phyloP scores from a whole-genome alignment of 306 rosid species.

The Begonia fuchsioides region DNA sequence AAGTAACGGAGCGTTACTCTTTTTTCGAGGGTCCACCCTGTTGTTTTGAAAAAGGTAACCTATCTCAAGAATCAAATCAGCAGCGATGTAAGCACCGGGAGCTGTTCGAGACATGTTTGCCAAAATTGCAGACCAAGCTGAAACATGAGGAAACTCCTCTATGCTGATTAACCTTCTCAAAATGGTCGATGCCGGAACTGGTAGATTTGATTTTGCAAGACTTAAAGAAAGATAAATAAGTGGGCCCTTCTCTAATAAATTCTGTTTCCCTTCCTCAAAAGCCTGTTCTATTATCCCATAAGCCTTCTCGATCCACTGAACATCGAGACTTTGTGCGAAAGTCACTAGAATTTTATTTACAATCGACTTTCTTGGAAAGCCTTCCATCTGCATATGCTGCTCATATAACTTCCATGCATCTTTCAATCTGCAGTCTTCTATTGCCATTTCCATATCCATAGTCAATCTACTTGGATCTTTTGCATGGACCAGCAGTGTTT shows the following conservation, averaged over 20 bases:
- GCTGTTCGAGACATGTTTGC: constrained; percentile 62
- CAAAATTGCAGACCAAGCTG: constrained; percentile 73
- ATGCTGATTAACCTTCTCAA: constrained; percentile 54
- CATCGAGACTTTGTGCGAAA: constrained; percentile 45
- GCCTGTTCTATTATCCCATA: constrained; percentile 56
- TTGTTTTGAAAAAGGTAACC: constrained; percentile 71
- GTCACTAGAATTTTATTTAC: constrained; percentile 36
- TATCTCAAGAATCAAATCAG: constrained; percentile 72
- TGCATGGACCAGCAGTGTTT: constrained; percentile 60
- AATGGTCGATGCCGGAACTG: constrained; percentile 54
- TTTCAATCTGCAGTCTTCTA: constrained; percentile 29
- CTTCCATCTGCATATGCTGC: constrained; percentile 64
- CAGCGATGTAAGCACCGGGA: constrained; percentile 69
- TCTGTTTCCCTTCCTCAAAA: constrained; percentile 37
- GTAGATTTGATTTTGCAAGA: constrained; percentile 52
- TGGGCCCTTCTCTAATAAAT: constrained; percentile 49
- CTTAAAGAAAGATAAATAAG: constrained; percentile 59
- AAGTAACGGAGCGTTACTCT: constrained; percentile 49
- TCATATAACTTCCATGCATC: constrained; percentile 65
- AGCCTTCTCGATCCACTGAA: constrained; percentile 48
- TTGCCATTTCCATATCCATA: constrained; percentile 42
- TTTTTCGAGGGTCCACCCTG: constrained; percentile 76
- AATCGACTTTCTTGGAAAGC: constrained; percentile 69
- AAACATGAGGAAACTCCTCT: constrained; percentile 51
- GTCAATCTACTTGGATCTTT: constrained; percentile 54